These are phyloP conservation scores for Chytriomyces sp. DNA, from an alignment of 192 early-diverging fungal species.

Conservation along the genomic window DNA sequence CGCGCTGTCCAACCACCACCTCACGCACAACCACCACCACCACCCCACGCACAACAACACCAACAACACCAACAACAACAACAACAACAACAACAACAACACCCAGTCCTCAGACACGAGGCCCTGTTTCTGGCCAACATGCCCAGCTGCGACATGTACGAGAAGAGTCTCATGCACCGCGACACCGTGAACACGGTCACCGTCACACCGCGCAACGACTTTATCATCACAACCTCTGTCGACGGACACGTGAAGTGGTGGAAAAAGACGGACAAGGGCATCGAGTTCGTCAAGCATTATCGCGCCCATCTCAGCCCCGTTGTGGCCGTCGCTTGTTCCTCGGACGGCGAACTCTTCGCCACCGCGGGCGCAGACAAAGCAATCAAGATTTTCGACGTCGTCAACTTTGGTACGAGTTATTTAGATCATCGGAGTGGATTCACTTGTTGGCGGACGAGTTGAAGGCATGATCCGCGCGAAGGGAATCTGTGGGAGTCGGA, in stretches of 20 bases:
- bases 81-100: too few species aligned
- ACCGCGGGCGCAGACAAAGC: slow-evolving; percentile 81
- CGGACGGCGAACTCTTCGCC: slow-evolving; percentile 78
- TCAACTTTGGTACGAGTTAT: slow-evolving; percentile 88
- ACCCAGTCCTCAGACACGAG: slow-evolving; percentile 59
- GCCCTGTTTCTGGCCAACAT: slow-evolving; percentile 74
- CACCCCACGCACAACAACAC: too few species aligned
- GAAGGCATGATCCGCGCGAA: background rate
- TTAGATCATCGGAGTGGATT: background rate
- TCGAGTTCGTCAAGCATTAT: slow-evolving; percentile 99
- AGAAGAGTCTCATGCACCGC: slow-evolving; percentile 94
- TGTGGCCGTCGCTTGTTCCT: slow-evolving; percentile 42
- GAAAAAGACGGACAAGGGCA: slow-evolving; percentile 90
- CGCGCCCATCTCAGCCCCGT: slow-evolving; percentile 81
- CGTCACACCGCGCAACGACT: slow-evolving; percentile 75
- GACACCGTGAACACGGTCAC: slow-evolving; percentile 81
- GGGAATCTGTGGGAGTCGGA: background rate
- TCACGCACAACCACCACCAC: too few species aligned
- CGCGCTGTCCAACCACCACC: too few species aligned
- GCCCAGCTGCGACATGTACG: slow-evolving; percentile 92
- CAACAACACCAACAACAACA: too few species aligned
- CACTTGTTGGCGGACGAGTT: background rate
- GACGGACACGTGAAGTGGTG: slow-evolving; percentile 99
- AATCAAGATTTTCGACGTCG: slow-evolving; percentile 93
- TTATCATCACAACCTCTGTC: slow-evolving; percentile 89